Evolutionary conservation across 1,284 basidiomycete genomes (phyloP), one percentile per base, ranked within the genome.

Genomic region (Malassezia globosa): DNA sequence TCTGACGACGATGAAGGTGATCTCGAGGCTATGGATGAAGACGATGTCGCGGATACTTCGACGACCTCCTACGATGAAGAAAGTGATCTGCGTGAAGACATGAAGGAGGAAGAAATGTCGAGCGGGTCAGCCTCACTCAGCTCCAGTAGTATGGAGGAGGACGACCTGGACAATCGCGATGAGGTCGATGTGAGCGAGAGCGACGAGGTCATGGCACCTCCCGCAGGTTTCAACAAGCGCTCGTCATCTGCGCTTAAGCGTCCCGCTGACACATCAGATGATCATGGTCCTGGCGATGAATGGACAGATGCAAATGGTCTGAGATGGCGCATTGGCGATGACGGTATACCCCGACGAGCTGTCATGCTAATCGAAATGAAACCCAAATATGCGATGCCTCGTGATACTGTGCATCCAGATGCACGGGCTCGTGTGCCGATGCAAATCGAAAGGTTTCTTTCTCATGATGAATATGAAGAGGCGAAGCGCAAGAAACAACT

Each of bases 281-380:
- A 67, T 26, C 51, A 56, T 11, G 54, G 51, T 24, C 62, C 63
- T 7, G 65, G 65, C 21, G 64, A 67, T 26, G 58, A 66, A 31
- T 67, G 65, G 65, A 37, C 36, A 33, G 65, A 67, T 33, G 55
- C 54, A 5, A 64, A 66, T 37, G 65, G 65, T 1, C 48, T 67
- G 4, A 48, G 54, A 2, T 67, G 65, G 65, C 48, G 59, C 27
- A 60, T 67, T 16, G 61, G 60, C 16, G 55, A 61, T 0, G 56
- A 63, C 14, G 53, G 56, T 35, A 38, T 50, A 27, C 41, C 47
- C 6, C 40, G 57, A 11, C 42, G 58, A 5, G 49, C 47, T 4
- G 63, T 64, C 2, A 53, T 63, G 37, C 48, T 67, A 16, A 57
- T 66, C 21, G 64, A 64, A 33, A 59, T 61, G 58, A 49, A 55